Percentiles rank a stretch among this genome's conserved stretches.
Evolutionary conservation across 139 green algal genomes (phyloP).

Genomic region (Desmodesmus armatus): DNA sequence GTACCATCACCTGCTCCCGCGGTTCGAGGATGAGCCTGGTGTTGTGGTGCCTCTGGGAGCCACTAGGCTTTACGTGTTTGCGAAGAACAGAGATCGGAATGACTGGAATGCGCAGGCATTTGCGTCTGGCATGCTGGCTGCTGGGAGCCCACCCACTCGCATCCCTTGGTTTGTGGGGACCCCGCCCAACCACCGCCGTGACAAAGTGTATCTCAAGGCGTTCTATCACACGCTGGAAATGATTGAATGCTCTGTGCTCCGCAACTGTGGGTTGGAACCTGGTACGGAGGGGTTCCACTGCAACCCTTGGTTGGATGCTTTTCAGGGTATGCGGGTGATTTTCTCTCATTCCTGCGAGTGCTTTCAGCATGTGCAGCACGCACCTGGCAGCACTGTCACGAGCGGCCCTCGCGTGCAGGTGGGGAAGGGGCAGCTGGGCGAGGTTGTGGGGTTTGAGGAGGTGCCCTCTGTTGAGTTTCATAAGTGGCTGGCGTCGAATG

Average conservation of each 20-base stretch:
- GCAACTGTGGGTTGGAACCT: too few species aligned
- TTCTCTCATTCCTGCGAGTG: not conserved
- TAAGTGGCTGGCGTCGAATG: not conserved
- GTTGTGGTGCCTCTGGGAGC: not conserved
- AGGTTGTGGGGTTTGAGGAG: not conserved
- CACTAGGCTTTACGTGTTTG: too few species aligned
- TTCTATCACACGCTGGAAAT: too few species aligned
- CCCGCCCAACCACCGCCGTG: too few species aligned
- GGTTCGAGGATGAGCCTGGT: not conserved
- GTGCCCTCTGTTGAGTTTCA: not conserved
- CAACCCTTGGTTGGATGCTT: not conserved
- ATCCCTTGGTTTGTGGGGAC: too few species aligned
- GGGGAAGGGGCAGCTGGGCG: not conserved
- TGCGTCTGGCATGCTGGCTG: too few species aligned
- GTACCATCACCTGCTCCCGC: not conserved
- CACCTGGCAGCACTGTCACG: not conserved
- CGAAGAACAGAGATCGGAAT: too few species aligned
- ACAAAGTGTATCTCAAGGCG: too few species aligned
- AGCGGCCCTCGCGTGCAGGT: too few species aligned
- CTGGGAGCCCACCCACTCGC: too few species aligned
- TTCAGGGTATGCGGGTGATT: not conserved
- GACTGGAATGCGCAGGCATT: too few species aligned
- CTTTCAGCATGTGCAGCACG: not conserved
- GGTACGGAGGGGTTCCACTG: not conserved
- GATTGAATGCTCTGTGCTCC: too few species aligned